Evolutionary conservation across 352 stramenopile genomes (phyloP), one percentile per base, ranked within the genome.

Genomic region (Pythium aquatile): DNA sequence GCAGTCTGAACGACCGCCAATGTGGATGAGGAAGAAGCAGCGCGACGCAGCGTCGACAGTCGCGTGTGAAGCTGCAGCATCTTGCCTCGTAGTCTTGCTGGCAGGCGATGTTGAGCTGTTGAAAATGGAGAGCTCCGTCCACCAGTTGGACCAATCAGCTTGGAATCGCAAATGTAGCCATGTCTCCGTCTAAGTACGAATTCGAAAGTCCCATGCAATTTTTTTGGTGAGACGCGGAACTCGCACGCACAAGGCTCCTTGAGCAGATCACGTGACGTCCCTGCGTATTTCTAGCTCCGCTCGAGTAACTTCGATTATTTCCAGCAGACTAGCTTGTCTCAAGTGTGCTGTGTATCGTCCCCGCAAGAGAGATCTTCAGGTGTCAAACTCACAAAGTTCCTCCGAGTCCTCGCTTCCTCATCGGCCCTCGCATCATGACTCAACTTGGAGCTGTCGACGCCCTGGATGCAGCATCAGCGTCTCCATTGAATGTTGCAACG

Each of bases 141-240:
- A 52, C n/a, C 46, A 52, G 26, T 52, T 52, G 46, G 14, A 20
- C 46, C 46, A 52, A 52, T 52, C 46, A 52, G 39, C 39, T 47
- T 47, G 39, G 17, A 24, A 47, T 9, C 39, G 7, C 0, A 52
- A 52, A 32, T 52, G 39, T 47, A 47, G 46, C 46, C 20, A 32
- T 52, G 0, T 52, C 2, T 47, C 5, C 46, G 8, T 5, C 9
- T 32, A 52, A 52, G 46, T 52, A 52, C 46, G 46, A 24, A 47
- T 10, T 17, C 37, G 16, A 44, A 44, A 44, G 20, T 24, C 20
- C 20, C 20, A 24, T 1, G 20, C 20, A 24, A 24, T 24, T 24
- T 24, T 24, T 24, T 24, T 24, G 1, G 20, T 44, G 37, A 37
- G 1, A 37, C 32, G 32, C 3, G 35, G 16, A n/a, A 24, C 14